A percentile compares a stretch with the other conserved stretches of the same genome.
These are phyloP conservation scores for Mortierella sp. DNA, from an alignment of 371 early-diverging fungal species.

Conservation along the genomic window DNA sequence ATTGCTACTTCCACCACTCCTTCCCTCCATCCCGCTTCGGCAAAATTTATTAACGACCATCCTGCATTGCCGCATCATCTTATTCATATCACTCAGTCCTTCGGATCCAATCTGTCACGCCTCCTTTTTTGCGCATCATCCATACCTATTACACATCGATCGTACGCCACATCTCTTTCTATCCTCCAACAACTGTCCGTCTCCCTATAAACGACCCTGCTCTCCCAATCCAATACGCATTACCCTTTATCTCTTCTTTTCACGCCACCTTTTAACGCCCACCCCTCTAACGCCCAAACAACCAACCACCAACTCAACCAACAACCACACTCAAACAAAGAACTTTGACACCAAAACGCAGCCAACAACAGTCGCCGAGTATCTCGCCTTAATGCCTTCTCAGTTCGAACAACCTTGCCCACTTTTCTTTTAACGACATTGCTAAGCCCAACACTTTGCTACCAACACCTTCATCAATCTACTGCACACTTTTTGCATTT, in stretches of 20 bases:
- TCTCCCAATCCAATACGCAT: background rate
- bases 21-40: background rate
- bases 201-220: background rate
- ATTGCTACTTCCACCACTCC: background rate
- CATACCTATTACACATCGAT: background rate
- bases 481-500: background rate
- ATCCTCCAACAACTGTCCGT: background rate
- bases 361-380: background rate
- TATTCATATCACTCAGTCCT: background rate
- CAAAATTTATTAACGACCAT: background rate
- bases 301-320: background rate
- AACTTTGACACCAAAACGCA: background rate
- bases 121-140: background rate
- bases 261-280: background rate
- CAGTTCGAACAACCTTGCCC: background rate
- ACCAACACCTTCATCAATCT: background rate
- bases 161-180: background rate
- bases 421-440: background rate
- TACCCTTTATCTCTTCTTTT: background rate
- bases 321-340: background rate
- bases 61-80: background rate
- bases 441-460: background rate
- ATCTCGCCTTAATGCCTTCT: constrained; percentile 9
- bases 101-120: background rate
- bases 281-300: constrained; percentile 13